Base-by-base conservation (phyloP, 2,329 filamentous ascomycete genomes). In the Colletotrichum somersetense region DNA sequence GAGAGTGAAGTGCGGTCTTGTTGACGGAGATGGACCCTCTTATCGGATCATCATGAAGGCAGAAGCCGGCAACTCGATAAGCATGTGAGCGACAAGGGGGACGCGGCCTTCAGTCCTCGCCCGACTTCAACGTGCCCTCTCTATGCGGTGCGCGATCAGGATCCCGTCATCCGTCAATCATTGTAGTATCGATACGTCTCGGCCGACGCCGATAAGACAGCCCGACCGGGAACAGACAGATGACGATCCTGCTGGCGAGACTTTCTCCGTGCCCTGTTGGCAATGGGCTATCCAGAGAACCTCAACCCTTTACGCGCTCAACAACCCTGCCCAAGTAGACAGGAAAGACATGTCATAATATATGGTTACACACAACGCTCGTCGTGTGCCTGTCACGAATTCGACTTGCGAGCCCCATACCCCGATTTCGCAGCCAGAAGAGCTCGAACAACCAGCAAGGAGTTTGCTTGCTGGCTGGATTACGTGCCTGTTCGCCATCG, bases 141-240 rank as follows among this genome's bases (percentile, higher is more conserved):
- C n/a, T 38, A 42, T 12, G 35, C 18, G 35, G 35, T 46, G 26
- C 40, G 48, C 52, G 48, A 64, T 38, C 38, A 33, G 18, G 38
- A 44, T 57, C 35, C 14, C 53, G 40, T 65, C 62, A 65, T 65
- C 40, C 48, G 23, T 46, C 23, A n/a, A 52, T 62, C 44, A 38
- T 62, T 48, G 20, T 46, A 14, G 50, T 33, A 38, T 50, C 35
- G 63, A 44, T 63, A 44, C 44, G 35, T 44, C 44, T 46, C 53
- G 53, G 30, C 56, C 58, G 42, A 65, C 52, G 5, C n/a, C 46
- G 44, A 40, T 18, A 5, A 2, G 20, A 26, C 42, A 20, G 56
- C 50, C 62, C 57, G 57, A 64, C 64, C 57, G 57, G 63, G 64
- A 57, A 57, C n/a, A n/a, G 18, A 57, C 14, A 16, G 50, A 71